These are phyloP conservation scores for Xylariomycetidae sp. DNA, from an alignment of 2,329 filamentous ascomycete species.

Conservation along the genomic window DNA sequence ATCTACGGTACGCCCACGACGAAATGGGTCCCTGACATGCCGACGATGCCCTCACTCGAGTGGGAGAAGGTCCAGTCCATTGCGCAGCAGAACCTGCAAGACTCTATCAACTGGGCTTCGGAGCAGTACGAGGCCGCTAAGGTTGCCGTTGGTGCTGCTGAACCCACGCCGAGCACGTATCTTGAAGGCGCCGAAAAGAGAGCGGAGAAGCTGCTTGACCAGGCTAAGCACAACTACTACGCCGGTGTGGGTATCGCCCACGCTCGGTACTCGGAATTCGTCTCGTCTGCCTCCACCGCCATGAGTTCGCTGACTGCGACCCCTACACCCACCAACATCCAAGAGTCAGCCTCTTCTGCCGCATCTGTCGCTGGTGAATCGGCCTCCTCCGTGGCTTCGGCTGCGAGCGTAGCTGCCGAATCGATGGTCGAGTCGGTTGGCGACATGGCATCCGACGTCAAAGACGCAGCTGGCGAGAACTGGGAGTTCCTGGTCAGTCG, in stretches of 20 bases:
- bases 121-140: conserved; percentile 66
- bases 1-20: conserved; percentile 42
- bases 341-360: conserved; percentile 38
- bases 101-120: conserved; percentile 65
- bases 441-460: conserved; percentile 35
- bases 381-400: conserved; percentile 38
- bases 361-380: conserved; percentile 43
- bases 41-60: conserved; percentile 34
- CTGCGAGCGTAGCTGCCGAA: conserved; percentile 42
- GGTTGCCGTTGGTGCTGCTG: conserved; percentile 55
- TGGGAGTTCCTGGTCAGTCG: conserved; percentile 59
- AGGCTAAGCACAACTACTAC: conserved; percentile 64
- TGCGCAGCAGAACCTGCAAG: conserved; percentile 62
- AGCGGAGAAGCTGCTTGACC: conserved; percentile 54
- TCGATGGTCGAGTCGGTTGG: conserved; percentile 38
- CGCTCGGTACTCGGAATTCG: conserved; percentile 69
- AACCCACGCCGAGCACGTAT: conserved; percentile 50
- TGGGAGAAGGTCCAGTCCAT: conserved; percentile 54
- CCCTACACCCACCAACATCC: conserved; percentile 52
- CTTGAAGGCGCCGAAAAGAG: conserved; percentile 29
- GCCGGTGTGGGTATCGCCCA: conserved; percentile 74
- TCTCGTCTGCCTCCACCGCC: conserved; percentile 65
- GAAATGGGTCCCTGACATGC: conserved; percentile 28
- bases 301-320: conserved; percentile 55
- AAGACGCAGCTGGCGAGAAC: conserved; percentile 36